Base-by-base conservation (phyloP, 1,139 yeast genomes). In the Scheffersomyces parashehatae region DNA sequence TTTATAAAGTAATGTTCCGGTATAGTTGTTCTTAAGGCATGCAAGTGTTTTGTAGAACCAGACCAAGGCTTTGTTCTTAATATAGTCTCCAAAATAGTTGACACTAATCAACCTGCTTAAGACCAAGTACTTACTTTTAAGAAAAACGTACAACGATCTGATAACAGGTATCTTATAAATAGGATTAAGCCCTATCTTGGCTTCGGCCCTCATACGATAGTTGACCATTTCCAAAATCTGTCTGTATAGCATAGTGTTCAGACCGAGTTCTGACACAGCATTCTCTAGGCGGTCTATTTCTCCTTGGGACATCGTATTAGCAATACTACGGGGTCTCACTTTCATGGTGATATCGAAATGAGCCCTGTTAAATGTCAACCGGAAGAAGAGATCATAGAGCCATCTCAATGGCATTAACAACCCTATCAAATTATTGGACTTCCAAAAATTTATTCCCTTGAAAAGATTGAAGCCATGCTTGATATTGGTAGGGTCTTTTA, bases 311-410 rank as follows among this genome's bases (percentile, higher is more conserved):
- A 73, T 53, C 37, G 62, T 58, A 51, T 73, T 70, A 26, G 73
- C 70, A 35, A 74, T 64, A 31, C 63, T 68, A 37, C 75, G 50
- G 5, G 77, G 76, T 38, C 67, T 56, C 1, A 60, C 53, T 3
- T 56, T 51, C 54, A 67, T 53, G 6, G 67, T 56, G 5, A 69
- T 45, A 39, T 65, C 39, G 47, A 77, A 80, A 52, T 79, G 77
- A 2, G 67, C 40, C 39, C 75, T 63, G 53, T 80, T 79, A 38
- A 79, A 52, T 0, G 80, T 71, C 14, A 75, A 41, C 20, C 72
- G 60, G 51, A 65, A 74, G 14, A 73, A 38, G 1, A 70, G 30
- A 40, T 65, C 72, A 54, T 79, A 79, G 0, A 59, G 39, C 61
- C 70, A 64, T 40, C 77, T 61, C 6, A 62, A 34, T 0, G 77